Evolutionary conservation across 73 alveolate species (phyloP).

Genomic region (Urostyla sp.): DNA sequence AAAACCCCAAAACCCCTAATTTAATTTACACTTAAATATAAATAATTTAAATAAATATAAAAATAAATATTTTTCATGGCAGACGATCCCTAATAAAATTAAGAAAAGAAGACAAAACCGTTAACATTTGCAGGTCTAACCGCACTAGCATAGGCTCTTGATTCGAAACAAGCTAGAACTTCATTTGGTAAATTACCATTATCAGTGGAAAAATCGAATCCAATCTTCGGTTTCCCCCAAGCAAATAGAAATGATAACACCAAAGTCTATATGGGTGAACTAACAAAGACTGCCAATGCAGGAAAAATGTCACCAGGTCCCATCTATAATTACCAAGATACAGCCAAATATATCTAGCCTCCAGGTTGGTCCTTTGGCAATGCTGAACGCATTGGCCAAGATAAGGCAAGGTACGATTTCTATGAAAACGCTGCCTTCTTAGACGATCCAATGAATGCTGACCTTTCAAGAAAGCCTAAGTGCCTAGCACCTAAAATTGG

Average conservation of each 20-base stretch:
- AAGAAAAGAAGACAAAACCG: constrained; percentile 70
- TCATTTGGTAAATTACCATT: constrained; percentile 77
- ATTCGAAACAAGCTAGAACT: constrained; percentile 69
- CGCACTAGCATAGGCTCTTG: constrained; percentile 69
- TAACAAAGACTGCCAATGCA: constrained; percentile 61
- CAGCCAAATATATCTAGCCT: constrained; percentile 47
- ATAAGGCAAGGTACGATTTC: constrained; percentile 69
- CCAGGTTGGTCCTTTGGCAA: constrained; percentile 70
- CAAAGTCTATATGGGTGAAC: constrained; percentile 67
- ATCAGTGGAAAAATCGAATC: constrained; percentile 68
- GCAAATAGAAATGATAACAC: constrained; percentile 70
- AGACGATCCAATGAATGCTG: constrained; percentile 75
- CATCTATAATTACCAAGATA: constrained; percentile 40
- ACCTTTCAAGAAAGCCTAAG: constrained; percentile 65
- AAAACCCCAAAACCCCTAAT: constrained; percentile 48
- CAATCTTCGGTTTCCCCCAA: constrained; percentile 62
- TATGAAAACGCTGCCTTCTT: constrained; percentile 69
- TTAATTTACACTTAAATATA: neutral
- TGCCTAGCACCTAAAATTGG: constrained; percentile 76
- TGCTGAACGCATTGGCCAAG: constrained; percentile 46
- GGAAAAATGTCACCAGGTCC: constrained; percentile 78
- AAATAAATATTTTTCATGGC: constrained; percentile 15
- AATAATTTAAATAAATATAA: constrained; percentile 2
- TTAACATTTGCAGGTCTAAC: constrained; percentile 68
- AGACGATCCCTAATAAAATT: constrained; percentile 54